Percentiles rank a stretch among this genome's conserved stretches.
Conservation (phyloP, 1,139 yeast species). For the Debaryomyces coudertii region DNA sequence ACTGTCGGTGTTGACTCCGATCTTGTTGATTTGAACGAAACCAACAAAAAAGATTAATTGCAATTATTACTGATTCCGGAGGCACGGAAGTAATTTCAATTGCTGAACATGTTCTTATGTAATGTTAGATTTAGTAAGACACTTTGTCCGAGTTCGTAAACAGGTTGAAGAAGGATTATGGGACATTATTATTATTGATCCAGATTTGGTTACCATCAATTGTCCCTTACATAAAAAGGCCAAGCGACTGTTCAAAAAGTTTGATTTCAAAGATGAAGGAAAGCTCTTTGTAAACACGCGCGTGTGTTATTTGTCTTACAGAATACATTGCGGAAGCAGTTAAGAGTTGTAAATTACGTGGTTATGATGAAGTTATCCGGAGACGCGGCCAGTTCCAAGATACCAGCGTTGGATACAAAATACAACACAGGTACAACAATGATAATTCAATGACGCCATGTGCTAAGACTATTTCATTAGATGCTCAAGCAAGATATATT, state of each 20-base stretch:
- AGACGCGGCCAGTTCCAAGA: slow-evolving; percentile 76
- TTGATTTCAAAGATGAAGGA: slow-evolving; percentile 71
- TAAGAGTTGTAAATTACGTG: slow-evolving; percentile 66
- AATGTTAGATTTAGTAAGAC: slow-evolving; percentile 69
- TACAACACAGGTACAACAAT: slow-evolving; percentile 65
- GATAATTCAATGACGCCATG: slow-evolving; percentile 91
- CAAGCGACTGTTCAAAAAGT: slow-evolving; percentile 65
- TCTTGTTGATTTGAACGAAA: slow-evolving; percentile 75
- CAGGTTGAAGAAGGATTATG: slow-evolving; percentile 64
- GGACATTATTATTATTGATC: too few species aligned
- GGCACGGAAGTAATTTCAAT: slow-evolving; percentile 80
- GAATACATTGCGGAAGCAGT: slow-evolving; percentile 79
- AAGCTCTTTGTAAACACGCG: slow-evolving; percentile 85
- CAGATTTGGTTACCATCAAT: slow-evolving; percentile 78
- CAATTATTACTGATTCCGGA: too few species aligned
- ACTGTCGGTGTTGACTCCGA: slow-evolving; percentile 90
- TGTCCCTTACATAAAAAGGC: slow-evolving; percentile 77
- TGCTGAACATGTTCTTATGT: slow-evolving; percentile 82
- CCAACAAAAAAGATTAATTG: slow-evolving; percentile 62
- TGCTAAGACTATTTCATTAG: slow-evolving; percentile 76
- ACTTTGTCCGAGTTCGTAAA: slow-evolving; percentile 78
- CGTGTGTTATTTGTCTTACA: slow-evolving; percentile 75
- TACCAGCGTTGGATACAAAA: slow-evolving; percentile 78
- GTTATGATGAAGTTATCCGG: slow-evolving; percentile 90
- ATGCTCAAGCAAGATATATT: slow-evolving; percentile 78